Conservation (phyloP, 805 yeast species). For the Myxozyma monticola region DNA sequence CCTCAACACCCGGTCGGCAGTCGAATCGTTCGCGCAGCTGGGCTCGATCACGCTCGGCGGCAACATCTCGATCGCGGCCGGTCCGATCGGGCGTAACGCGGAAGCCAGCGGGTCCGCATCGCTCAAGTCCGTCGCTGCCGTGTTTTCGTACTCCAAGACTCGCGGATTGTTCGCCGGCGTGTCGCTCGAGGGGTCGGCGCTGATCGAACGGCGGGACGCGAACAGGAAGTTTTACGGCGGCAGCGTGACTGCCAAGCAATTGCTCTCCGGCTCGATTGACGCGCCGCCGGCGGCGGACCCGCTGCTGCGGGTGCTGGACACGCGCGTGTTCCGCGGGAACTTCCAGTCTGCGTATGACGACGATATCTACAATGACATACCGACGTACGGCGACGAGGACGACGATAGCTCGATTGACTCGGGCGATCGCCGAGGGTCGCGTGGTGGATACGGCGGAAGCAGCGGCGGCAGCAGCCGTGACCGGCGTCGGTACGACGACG, state of each 20-base stretch:
- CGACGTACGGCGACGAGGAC: conserved; percentile 46
- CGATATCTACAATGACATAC: conserved; percentile 75
- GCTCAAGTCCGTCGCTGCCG: conserved; percentile 79
- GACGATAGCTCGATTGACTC: conserved; percentile 18
- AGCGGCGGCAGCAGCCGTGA: conserved; percentile 24
- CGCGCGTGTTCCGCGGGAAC: conserved; percentile 70
- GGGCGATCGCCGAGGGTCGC: conserved; percentile 21
- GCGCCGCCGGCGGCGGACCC: conserved; percentile 91
- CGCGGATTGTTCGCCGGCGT: conserved; percentile 98
- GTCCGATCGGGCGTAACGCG: conserved; percentile 95
- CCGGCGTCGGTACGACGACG: conserved; percentile 32
- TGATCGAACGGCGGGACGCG: conserved; percentile 96
- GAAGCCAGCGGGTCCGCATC: conserved; percentile 97
- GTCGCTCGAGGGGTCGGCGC: conserved; percentile 92
- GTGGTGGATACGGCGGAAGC: conserved; percentile 19
- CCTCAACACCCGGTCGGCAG: conserved; percentile 82
- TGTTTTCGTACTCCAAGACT: conserved; percentile 90
- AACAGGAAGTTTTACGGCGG: conserved; percentile 91
- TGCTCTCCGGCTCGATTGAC: conserved; percentile 83
- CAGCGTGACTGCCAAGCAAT: conserved; percentile 81
- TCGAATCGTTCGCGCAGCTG: conserved; percentile 86
- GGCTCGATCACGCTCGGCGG: conserved; percentile 96
- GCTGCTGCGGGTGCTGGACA: conserved; percentile 78
- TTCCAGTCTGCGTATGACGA: conserved; percentile 57
- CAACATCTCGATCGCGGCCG: conserved; percentile 92